These are phyloP conservation scores for Entomortierella lignicola DNA, from an alignment of 192 early-diverging fungal species.

Conservation along the genomic window DNA sequence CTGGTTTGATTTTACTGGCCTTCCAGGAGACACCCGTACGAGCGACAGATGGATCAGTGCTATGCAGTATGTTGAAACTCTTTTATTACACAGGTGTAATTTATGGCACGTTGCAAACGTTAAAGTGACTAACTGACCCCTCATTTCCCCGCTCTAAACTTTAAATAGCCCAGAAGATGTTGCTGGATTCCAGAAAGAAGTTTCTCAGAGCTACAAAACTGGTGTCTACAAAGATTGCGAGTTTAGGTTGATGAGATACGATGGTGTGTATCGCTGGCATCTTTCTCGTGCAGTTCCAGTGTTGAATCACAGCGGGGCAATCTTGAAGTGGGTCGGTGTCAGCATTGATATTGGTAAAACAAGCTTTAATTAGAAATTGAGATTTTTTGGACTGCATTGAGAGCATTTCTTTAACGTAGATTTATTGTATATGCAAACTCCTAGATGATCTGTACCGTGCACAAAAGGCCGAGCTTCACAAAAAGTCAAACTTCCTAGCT, in stretches of 20 bases:
- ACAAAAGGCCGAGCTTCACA: slow-evolving; percentile 55
- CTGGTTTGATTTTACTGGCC: slow-evolving; percentile 49
- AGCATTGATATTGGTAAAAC: slow-evolving; percentile 49
- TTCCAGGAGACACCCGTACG: slow-evolving; percentile 41
- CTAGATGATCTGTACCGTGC: slow-evolving; percentile 54
- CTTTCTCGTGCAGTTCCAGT: slow-evolving; percentile 41
- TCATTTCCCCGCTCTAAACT: neutral
- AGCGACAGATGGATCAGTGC: slow-evolving; percentile 50
- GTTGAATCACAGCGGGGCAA: slow-evolving; percentile 40
- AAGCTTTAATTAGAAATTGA: no score
- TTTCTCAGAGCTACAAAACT: slow-evolving; percentile 49
- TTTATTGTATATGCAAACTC: neutral
- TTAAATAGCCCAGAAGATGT: slow-evolving; percentile 47
- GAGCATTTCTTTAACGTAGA: no score
- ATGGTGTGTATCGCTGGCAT: slow-evolving; percentile 52
- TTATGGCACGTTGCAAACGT: no score
- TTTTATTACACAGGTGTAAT: neutral
- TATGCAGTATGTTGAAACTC: slow-evolving; percentile 40
- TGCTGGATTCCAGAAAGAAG: slow-evolving; percentile 47
- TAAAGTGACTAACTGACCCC: no score
- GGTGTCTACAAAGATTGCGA: slow-evolving; percentile 54
- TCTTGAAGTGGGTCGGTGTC: slow-evolving; percentile 50
- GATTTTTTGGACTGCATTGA: no score
- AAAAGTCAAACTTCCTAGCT: slow-evolving; percentile 61
- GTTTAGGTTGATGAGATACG: slow-evolving; percentile 50